Evolutionary conservation across 176 grass and related monocot species (phyloP).

Genomic region (Cenchrus fungigraminus): DNA sequence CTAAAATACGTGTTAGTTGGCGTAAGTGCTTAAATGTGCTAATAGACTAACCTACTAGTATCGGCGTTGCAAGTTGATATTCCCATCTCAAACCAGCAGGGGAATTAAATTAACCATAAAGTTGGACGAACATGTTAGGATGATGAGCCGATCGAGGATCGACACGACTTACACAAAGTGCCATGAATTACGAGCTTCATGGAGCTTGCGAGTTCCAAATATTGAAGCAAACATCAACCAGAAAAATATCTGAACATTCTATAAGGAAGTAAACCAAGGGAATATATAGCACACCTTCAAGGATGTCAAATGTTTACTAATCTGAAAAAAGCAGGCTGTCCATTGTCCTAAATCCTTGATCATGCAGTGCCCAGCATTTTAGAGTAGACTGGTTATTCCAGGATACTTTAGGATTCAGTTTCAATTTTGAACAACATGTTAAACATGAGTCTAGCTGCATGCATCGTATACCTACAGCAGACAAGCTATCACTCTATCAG

Average conservation of each 20-base stretch:
- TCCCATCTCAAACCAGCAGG: conserved; percentile 72
- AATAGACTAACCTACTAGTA: background rate
- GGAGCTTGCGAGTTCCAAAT: conserved; percentile 71
- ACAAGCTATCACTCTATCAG: background rate
- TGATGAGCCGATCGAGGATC: background rate
- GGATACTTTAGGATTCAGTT: background rate
- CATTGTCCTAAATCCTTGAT: background rate
- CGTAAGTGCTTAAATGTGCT: background rate
- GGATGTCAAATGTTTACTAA: background rate
- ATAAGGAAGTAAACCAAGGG: conserved; percentile 44
- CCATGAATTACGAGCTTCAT: conserved; percentile 75
- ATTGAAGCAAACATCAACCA: conserved; percentile 79
- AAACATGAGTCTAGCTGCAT: background rate
- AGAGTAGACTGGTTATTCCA: background rate
- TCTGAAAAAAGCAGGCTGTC: conserved; percentile 35
- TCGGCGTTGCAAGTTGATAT: background rate
- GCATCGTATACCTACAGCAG: background rate
- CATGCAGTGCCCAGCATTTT: background rate
- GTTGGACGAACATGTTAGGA: conserved; percentile 64
- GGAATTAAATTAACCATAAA: conserved; percentile 60
- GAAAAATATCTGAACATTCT: conserved; percentile 74
- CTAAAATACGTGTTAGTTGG: too few species aligned
- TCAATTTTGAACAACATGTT: background rate
- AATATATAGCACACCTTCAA: background rate
- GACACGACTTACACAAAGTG: conserved; percentile 73